Base-by-base conservation (phyloP, 2,329 filamentous ascomycete species). In the Pseudocercospora pini-densiflorae region DNA sequence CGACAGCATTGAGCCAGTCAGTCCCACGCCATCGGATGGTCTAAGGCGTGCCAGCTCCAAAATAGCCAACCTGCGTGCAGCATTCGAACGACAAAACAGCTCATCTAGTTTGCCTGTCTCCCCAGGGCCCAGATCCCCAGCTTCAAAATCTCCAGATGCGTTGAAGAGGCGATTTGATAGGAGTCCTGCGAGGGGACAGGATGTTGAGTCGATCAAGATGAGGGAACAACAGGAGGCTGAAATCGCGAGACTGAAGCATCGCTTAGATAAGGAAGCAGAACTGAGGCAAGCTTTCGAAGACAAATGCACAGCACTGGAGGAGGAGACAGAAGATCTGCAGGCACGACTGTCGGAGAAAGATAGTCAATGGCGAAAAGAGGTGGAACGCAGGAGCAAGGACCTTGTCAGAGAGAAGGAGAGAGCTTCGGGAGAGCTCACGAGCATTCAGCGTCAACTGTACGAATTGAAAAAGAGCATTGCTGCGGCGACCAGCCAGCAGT, bases 391-490 rank as follows among this genome's bases (percentile, higher is more conserved):
- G n/a, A 63, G 29, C 21, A 61, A 27, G 14, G 51, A 40, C 10
- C 49, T 62, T 2, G 51, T 61, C 12, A 57, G 58, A 31, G 67
- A 70, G 43, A 70, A 63, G 62, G 55, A 57, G 21, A 58, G 60
- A 45, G 63, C 67, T 49, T 59, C 66, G 55, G 67, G 68, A 19
- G 72, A 72, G 59, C 65, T 67, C 29, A 68, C 51, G 14, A 62
- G 57, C 16, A 63, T 74, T 9, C 71, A 85, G 61, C 81, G 82
- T 2, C 90, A 92, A 77, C 84, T 92, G 0, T 78, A 87, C 9
- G 89, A 89, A 1, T 80, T 92, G 66, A 92, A 92, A 81, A 88
- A 88, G 71, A 92, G 87, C 81, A 89, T 92, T 64, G 91, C 90
- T 72, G 87, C 85, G 23, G 87, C 86, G 68, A 91, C 89, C 9